These are phyloP conservation scores for Zygosaccharomyces sapae DNA, from an alignment of 1,139 yeast genomes.

Conservation along the genomic window DNA sequence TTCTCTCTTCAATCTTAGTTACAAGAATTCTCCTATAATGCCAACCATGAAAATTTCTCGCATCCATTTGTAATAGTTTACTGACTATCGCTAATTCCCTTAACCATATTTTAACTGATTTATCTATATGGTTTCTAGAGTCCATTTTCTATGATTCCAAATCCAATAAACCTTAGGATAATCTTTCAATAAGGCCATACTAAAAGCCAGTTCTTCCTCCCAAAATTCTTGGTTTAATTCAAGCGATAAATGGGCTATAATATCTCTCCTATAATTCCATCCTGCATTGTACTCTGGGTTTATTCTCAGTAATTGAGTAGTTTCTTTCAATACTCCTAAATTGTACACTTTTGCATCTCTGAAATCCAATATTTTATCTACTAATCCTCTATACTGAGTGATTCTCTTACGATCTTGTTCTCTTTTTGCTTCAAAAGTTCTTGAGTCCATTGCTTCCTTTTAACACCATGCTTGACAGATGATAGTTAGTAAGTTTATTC, in stretches of 20 bases:
- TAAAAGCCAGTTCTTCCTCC: slow-evolving; percentile 57
- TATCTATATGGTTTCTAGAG: slow-evolving; percentile 53
- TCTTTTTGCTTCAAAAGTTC: slow-evolving; percentile 56
- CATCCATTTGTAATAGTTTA: slow-evolving; percentile 64
- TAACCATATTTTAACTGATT: slow-evolving; percentile 50
- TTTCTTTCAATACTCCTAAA: slow-evolving; percentile 46
- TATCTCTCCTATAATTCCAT: slow-evolving; percentile 87
- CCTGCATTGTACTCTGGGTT: slow-evolving; percentile 87
- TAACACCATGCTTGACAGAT: slow-evolving; percentile 60
- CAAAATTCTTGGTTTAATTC: slow-evolving; percentile 40
- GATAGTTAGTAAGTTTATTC: background rate
- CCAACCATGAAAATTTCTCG: slow-evolving; percentile 95
- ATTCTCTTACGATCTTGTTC: slow-evolving; percentile 56
- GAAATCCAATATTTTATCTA: slow-evolving; percentile 41
- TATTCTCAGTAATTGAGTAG: slow-evolving; percentile 52
- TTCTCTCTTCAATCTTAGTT: slow-evolving; percentile 43
- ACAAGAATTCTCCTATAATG: slow-evolving; percentile 79
- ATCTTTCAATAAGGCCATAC: slow-evolving; percentile 53
- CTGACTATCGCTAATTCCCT: slow-evolving; percentile 65
- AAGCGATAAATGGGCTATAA: slow-evolving; percentile 39
- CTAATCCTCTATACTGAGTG: slow-evolving; percentile 47
- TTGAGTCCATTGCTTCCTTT: slow-evolving; percentile 52
- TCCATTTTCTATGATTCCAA: slow-evolving; percentile 93
- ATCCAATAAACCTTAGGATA: slow-evolving; percentile 94
- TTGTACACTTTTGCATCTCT: slow-evolving; percentile 39